Evolutionary conservation across 2,329 filamentous ascomycete species (phyloP), one percentile per base, ranked within the genome.

Genomic region (Pseudogymnoascus sp.): DNA sequence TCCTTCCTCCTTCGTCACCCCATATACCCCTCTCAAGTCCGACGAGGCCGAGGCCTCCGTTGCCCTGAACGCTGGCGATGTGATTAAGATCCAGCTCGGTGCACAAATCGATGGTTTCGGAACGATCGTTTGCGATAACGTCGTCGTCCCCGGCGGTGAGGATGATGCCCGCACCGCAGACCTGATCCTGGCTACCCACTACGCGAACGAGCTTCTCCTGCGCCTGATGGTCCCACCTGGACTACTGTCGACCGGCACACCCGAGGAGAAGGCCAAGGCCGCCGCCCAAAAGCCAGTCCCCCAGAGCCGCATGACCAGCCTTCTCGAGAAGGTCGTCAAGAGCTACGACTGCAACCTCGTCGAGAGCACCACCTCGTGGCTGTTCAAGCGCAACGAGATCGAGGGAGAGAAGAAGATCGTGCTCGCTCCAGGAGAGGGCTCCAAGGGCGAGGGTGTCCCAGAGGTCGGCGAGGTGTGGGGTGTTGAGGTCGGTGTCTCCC

Each of bases 81-180:
- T 90, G 66, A 84, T 96, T 79, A 99, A 99, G 86, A 95, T 99
- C 76, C 95, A 99, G 80, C 86, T 99, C n/a, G 95, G 95, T 73
- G 95, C 95, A 61, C 95, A 99, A 80, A 97, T 99, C 68, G 91
- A 97, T 79, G 95, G 95, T 62, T 96, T 97, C 74, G 92, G 91
- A 71, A 90, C 93, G 69, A 97, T 99, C 75, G 90, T 97, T 71
- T 97, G 95, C 79, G 90, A 97, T 78, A 96, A 91, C 65, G 83
- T 97, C 69, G 77, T 97, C 64, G 88, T 96, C 61, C 81, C 82
- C 59, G 81, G 82, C 71, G 87, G 85, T 68, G 82, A 83, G 70
- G 79, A 96, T 70, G 85, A 86, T 63, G 91, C 90, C 70, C 88
- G 91, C 66, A 80, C 88, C 69, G 95, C 93, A 68, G 93, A 99